Evolutionary conservation across 192 early-diverging fungal species (phyloP).

Genomic region (Coemansia sp.): DNA sequence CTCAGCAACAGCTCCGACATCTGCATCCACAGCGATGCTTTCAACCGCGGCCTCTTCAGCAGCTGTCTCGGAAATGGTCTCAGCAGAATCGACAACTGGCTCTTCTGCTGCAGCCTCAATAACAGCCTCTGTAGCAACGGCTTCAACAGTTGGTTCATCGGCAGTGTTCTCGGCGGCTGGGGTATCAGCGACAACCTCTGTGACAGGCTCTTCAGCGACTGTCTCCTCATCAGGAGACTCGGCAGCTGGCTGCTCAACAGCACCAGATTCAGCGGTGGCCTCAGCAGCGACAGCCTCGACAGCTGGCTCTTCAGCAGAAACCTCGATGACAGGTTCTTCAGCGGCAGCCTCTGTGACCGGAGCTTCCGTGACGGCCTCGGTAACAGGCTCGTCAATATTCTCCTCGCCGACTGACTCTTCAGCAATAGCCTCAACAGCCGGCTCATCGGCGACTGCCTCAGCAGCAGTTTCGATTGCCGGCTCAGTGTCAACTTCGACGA

Average conservation of each 20-base stretch:
- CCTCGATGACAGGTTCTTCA: background rate
- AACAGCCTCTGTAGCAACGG: background rate
- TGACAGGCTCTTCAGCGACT: background rate
- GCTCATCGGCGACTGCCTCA: background rate
- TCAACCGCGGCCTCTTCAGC: background rate
- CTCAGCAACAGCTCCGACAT: conserved; percentile 1
- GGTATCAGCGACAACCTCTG: background rate
- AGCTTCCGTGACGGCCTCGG: background rate
- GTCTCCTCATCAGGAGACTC: background rate
- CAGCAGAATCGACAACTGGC: background rate
- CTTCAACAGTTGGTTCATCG: background rate
- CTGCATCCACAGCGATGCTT: background rate
- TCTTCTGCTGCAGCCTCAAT: background rate
- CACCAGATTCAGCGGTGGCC: background rate
- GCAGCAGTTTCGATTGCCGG: background rate
- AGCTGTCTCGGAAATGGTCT: background rate
- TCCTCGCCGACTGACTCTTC: background rate
- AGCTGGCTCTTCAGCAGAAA: background rate
- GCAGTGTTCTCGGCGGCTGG: too few species aligned
- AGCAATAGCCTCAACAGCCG: background rate
- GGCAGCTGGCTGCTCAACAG: background rate
- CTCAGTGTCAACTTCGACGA: background rate
- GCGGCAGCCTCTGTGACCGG: background rate
- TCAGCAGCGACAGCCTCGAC: too few species aligned
- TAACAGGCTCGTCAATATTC: conserved; percentile 4